A percentile compares a stretch with the other conserved stretches of the same genome.
phyloP scores from a whole-genome alignment of 495 filamentous ascomycete genomes.

The Penicillium atrosanguineum region DNA sequence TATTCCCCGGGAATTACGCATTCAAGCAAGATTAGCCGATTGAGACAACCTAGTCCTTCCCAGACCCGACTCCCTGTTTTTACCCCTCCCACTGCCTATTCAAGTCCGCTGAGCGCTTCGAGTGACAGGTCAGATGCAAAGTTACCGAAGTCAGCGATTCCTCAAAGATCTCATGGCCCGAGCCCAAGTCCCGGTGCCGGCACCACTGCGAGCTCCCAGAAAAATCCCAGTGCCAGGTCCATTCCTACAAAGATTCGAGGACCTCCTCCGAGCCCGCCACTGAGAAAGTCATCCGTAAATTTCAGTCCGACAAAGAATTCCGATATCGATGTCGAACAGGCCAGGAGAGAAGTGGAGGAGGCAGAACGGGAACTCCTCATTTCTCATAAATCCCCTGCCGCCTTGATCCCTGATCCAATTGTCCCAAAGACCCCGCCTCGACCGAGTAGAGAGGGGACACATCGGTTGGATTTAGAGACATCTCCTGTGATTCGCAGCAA shows the following conservation, averaged over 20 bases:
- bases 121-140: constrained; percentile 61
- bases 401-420: constrained; percentile 1
- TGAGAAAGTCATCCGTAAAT: constrained; percentile 62
- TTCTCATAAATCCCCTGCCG: constrained; percentile 1
- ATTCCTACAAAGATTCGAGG: constrained; percentile 15
- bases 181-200: not conserved
- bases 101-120: constrained; percentile 60
- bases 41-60: constrained; percentile 62
- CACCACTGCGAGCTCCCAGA: not conserved
- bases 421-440: constrained; percentile 38
- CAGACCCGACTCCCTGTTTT: constrained; percentile 65
- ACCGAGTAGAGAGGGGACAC: constrained; percentile 80
- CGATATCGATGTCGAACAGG: constrained; percentile 23
- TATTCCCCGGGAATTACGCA: constrained; percentile 80
- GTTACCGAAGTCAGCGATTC: constrained; percentile 54
- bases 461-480: constrained; percentile 59
- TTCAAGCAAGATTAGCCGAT: constrained; percentile 56
- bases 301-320: constrained; percentile 26
- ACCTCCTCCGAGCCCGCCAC: constrained; percentile 59
- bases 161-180: not conserved
- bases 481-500: constrained; percentile 79
- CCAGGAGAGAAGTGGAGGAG: constrained; percentile 24
- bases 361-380: constrained; percentile 24
- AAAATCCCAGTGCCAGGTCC: constrained; percentile 1
- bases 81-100: constrained; percentile 40